Conservation (phyloP, 1,284 basidiomycete genomes). For the Tausonia pullulans region DNA sequence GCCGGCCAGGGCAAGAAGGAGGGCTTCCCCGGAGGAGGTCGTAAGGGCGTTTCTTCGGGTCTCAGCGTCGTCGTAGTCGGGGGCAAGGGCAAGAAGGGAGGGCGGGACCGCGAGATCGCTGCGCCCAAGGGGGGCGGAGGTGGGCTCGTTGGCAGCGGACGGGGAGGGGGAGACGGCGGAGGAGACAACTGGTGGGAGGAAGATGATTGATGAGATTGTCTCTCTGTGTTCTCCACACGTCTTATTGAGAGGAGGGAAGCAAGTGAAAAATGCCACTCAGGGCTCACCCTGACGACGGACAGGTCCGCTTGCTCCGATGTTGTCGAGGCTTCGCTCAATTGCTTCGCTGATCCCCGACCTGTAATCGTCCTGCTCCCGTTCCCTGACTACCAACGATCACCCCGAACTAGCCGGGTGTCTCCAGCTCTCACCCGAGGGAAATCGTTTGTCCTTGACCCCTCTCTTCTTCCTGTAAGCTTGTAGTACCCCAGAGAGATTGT, state of each 20-base stretch:
- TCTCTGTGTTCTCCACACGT: neutral
- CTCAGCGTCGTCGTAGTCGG: constrained; percentile 49
- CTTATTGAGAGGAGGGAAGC: neutral
- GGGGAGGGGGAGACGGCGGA: constrained; percentile 16
- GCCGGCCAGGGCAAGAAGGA: constrained; percentile 17
- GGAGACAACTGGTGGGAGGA: constrained; percentile 26
- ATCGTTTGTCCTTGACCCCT: too few relatives aligned
- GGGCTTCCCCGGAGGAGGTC: constrained; percentile 44
- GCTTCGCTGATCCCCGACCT: too few relatives aligned
- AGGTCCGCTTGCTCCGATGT: too few relatives aligned
- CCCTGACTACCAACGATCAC: too few relatives aligned
- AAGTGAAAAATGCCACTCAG: neutral
- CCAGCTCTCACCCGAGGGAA: too few relatives aligned
- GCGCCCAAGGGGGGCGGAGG: too few relatives aligned
- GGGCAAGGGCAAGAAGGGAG: constrained; percentile 17
- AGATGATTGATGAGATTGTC: neutral
- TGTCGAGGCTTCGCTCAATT: too few relatives aligned
- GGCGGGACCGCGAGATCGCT: constrained; percentile 14
- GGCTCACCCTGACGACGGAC: neutral
- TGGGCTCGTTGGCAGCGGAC: neutral
- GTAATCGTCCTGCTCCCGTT: too few relatives aligned
- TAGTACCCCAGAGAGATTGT: too few relatives aligned
- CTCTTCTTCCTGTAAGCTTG: too few relatives aligned
- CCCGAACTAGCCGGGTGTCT: too few relatives aligned
- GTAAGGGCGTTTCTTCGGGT: constrained; percentile 59